phyloP scores from a whole-genome alignment of 1,284 basidiomycete species.

The Papiliotrema nemorosa region DNA sequence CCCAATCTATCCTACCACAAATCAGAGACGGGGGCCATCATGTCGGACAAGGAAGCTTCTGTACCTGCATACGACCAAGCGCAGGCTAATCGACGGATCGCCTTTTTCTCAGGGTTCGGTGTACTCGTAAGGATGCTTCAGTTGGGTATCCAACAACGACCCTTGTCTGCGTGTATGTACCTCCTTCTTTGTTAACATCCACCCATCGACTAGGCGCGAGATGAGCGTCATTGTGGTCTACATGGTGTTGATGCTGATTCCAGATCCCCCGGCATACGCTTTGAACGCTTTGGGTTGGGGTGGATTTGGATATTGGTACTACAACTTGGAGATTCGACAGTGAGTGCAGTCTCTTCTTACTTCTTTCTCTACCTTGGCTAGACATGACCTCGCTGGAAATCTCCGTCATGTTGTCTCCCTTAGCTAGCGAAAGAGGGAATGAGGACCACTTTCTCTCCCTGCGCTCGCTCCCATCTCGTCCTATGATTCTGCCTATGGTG shows the following conservation, averaged over 20 bases:
- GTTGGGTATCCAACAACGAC: constrained; percentile 1
- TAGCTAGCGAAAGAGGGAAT: too few relatives aligned
- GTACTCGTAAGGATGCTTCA: not conserved
- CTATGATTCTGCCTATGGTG: not conserved
- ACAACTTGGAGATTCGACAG: constrained; percentile 42
- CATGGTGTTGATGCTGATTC: too few relatives aligned
- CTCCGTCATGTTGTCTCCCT: too few relatives aligned
- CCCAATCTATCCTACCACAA: not conserved
- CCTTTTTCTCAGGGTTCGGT: not conserved
- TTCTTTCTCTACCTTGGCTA: too few relatives aligned
- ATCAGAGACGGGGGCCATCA: not conserved
- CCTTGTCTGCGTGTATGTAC: not conserved
- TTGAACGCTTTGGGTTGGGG: constrained; percentile 36
- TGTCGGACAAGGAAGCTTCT: not conserved
- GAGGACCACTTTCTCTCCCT: not conserved
- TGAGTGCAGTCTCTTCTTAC: constrained; percentile 25
- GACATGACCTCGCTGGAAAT: too few relatives aligned
- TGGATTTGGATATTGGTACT: constrained; percentile 39
- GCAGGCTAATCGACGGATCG: not conserved
- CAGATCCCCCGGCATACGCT: constrained; percentile 41
- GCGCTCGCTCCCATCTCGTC: too few relatives aligned
- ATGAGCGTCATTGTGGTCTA: too few relatives aligned
- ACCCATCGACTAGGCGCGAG: not conserved
- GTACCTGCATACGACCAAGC: not conserved
- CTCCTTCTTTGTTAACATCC: not conserved